Percentiles rank a stretch among this genome's conserved stretches.
These are phyloP conservation scores for Pinus taeda DNA, from an alignment of 75 land plant genomes.

Conservation along the genomic window DNA sequence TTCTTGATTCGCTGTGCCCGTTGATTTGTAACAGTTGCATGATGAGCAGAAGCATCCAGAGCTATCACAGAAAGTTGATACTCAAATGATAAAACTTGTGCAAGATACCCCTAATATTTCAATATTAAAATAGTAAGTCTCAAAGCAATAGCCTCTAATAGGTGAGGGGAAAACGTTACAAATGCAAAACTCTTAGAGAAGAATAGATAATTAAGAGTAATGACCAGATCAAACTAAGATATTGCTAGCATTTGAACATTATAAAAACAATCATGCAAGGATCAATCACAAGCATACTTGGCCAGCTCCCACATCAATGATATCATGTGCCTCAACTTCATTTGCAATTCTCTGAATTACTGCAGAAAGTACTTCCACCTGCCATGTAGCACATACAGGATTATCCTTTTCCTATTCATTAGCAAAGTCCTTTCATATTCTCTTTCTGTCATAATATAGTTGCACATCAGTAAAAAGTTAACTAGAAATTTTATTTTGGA, in stretches of 20 bases:
- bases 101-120: slow-evolving; percentile 72
- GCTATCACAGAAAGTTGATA: slow-evolving; percentile 68
- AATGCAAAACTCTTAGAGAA: not conserved
- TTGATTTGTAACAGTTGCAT: slow-evolving; percentile 65
- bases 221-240: not conserved
- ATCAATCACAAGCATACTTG: slow-evolving; percentile 45
- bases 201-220: not conserved
- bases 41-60: slow-evolving; percentile 81
- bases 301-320: slow-evolving; percentile 96
- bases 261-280: not conserved
- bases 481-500: not conserved
- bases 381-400: slow-evolving; percentile 10
- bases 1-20: slow-evolving; percentile 81
- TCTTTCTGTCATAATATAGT: not conserved
- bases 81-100: slow-evolving; percentile 77
- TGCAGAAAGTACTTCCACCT: slow-evolving; percentile 82
- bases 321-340: slow-evolving; percentile 29
- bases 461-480: not conserved
- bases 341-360: slow-evolving; percentile 52
- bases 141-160: slow-evolving; percentile 1
- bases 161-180: not conserved
- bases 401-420: not conserved
- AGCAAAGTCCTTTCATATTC: not conserved
- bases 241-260: not conserved
- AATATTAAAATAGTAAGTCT: not conserved